Evolutionary conservation across 345 rosid species (phyloP), one percentile per base, ranked within the genome.

Genomic region (Moricandia moricandioides): DNA sequence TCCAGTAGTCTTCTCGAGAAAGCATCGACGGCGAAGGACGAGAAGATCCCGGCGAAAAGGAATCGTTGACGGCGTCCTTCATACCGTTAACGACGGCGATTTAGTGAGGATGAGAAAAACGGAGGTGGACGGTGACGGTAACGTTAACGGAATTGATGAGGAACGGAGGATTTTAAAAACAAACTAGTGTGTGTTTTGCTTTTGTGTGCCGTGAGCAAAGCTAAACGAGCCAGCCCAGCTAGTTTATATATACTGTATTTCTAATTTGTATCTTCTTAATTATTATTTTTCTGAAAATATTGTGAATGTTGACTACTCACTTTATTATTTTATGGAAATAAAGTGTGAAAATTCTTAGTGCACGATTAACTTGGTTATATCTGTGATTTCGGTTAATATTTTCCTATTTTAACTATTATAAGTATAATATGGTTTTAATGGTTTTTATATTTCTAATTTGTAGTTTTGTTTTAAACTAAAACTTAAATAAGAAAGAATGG

Each of bases 1-100:
- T 90, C 99, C 99, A 96, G 85, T 96, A 96, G 67, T 96, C 99
- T 37, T 96, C 99, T 2, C 99, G 89, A 57, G 88, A 85, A 10
- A 74, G 82, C 55, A 40, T 62, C 60, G 82, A 31, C 2, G 99
- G 91, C 6, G 89, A 56, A 63, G 86, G 70, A 49, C 94, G 89
- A 4, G 85, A 71, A 37, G 84, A 69, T 58, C 58, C 72, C 76
- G 76, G 81, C 5, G 86, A 72, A 63, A 79, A 29, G 33, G 86
- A 74, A 52, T 85, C 76, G 64, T 74, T 63, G 69, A 77, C 80
- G 78, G 81, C 72, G 78, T 76, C 67, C 80, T 71, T 80, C 66
- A 54, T 51, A 67, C 9, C 65, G 64, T 72, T n/a, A 43, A 21
- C 62, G 61, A 43, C 70, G 81, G 52, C 26, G 66, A 62, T 65